Conservation (phyloP, 352 stramenopile genomes). For the Phytophthora megakarya region DNA sequence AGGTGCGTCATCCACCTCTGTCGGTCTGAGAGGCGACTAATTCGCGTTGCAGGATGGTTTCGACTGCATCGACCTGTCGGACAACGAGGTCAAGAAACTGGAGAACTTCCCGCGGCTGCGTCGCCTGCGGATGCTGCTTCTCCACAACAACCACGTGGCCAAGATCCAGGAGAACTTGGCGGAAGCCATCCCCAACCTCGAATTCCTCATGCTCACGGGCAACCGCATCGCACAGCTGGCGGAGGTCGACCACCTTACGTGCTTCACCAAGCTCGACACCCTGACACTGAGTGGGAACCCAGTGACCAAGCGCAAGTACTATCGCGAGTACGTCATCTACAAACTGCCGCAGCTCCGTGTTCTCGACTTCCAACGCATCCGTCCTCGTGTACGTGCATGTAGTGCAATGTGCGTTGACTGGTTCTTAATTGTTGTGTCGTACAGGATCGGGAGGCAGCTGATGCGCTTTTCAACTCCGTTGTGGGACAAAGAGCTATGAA, state of each 20-base stretch:
- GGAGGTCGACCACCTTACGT: conserved; percentile 83
- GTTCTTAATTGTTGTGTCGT: conserved; percentile 3
- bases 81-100: conserved; percentile 95
- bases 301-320: conserved; percentile 90
- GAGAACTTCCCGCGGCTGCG: conserved; percentile 93
- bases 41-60: conserved; percentile 79
- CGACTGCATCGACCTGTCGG: conserved; percentile 93
- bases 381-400: conserved; percentile 55
- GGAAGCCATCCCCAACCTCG: conserved; percentile 82
- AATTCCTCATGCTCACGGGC: conserved; percentile 91
- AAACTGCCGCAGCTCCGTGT: conserved; percentile 86
- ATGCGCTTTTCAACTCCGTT: conserved; percentile 76
- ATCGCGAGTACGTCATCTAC: conserved; percentile 93
- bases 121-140: conserved; percentile 90
- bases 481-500: conserved; percentile 68
- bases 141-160: conserved; percentile 93
- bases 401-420: not conserved
- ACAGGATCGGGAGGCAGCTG: conserved; percentile 79
- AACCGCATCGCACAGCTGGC: conserved; percentile 85
- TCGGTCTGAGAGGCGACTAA: not conserved
- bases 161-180: conserved; percentile 82
- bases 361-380: conserved; percentile 88
- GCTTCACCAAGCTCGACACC: conserved; percentile 86
- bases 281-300: conserved; percentile 89
- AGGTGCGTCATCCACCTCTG: conserved; percentile 43